Percentiles rank a stretch among this genome's conserved stretches.
Conservation (phyloP, 176 grass and related monocot genomes). For the Oryza meyeriana region DNA sequence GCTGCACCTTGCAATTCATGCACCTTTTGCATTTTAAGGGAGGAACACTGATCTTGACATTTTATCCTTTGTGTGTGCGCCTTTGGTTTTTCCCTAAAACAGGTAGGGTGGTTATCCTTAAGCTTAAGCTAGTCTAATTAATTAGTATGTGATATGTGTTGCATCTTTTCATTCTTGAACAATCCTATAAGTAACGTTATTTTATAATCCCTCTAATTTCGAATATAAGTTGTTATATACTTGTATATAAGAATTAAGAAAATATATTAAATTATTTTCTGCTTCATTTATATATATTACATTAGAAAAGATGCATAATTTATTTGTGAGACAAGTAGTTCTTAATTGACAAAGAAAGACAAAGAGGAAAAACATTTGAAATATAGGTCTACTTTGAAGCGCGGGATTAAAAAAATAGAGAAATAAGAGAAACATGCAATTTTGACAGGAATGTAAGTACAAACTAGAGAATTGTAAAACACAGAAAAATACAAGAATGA, state of each 20-base stretch:
- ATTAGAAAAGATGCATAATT: no score
- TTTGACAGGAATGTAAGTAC: no score
- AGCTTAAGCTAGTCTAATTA: not conserved
- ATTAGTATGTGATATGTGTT: not conserved
- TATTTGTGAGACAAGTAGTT: no score
- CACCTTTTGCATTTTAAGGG: not conserved
- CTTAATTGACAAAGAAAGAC: no score
- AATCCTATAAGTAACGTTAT: not conserved
- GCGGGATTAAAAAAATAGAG: no score
- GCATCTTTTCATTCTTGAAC: not conserved
- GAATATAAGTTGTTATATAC: not conserved
- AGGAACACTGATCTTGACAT: not conserved
- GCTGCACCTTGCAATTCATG: not conserved
- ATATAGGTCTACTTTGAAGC: no score
- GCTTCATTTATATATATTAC: no score
- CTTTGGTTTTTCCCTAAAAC: not conserved
- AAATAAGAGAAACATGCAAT: no score
- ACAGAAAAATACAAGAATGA: no score
- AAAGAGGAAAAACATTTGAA: no score
- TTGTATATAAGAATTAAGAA: not conserved
- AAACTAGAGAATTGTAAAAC: no score
- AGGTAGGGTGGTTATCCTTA: not conserved
- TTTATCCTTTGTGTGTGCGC: not conserved
- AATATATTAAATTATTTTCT: no score
- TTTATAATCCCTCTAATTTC: not conserved